Evolutionary conservation across 1,284 basidiomycete genomes (phyloP).

Genomic region (Sporisorium graminicola): DNA sequence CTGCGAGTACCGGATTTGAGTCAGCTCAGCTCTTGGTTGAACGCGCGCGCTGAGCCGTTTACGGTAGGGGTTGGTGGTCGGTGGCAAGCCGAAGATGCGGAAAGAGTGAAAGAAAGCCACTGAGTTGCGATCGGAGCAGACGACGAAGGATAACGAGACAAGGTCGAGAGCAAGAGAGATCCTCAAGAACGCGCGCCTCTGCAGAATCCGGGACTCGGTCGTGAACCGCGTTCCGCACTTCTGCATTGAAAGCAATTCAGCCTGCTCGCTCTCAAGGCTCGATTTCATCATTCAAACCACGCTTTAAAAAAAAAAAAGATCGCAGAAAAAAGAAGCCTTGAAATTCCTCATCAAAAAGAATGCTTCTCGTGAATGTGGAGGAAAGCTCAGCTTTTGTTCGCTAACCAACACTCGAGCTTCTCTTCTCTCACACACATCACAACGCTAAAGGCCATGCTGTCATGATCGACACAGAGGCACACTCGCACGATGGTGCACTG

Average conservation of each 20-base stretch:
- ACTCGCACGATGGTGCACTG: constrained; percentile 31
- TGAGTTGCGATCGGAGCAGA: background rate
- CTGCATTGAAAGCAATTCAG: too few species aligned
- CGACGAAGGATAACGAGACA: too few species aligned
- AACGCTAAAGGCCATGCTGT: background rate
- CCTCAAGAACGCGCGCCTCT: background rate
- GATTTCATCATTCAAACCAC: too few species aligned
- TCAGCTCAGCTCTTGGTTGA: background rate
- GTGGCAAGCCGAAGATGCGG: background rate
- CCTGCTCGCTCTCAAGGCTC: too few species aligned
- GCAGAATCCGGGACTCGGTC: background rate
- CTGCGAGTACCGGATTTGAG: background rate
- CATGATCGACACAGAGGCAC: background rate
- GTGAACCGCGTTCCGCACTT: background rate
- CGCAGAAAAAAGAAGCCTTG: background rate
- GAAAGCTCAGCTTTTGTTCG: constrained; percentile 19
- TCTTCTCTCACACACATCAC: background rate
- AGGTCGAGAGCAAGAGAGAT: too few species aligned
- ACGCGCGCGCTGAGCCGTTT: background rate
- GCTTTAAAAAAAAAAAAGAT: constrained; percentile 6
- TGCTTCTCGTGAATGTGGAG: constrained; percentile 17
- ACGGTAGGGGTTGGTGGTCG: background rate
- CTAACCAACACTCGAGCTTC: constrained; percentile 8
- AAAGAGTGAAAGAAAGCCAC: background rate
- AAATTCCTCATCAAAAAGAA: background rate